Conservation (phyloP, 2,329 filamentous ascomycete genomes). For the Sphaceloma murrayae region DNA sequence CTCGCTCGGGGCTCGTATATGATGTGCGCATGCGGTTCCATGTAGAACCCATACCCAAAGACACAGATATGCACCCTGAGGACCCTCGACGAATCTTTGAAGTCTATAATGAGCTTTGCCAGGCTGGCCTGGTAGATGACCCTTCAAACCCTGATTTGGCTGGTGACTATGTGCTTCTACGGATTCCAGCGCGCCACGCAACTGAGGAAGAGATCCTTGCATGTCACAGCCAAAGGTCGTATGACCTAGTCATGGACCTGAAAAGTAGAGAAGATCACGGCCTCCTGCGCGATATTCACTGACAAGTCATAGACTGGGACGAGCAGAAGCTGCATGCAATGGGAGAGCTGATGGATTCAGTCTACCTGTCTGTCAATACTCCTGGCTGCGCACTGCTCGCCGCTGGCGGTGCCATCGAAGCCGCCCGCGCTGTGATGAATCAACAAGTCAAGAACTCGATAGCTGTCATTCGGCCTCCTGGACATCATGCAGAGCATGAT, state of each 20-base stretch:
- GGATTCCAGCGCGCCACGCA: conserved; percentile 70
- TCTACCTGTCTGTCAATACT: conserved; percentile 34
- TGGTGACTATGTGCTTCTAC: conserved; percentile 47
- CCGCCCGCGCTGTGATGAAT: conserved; percentile 78
- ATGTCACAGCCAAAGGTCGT: conserved; percentile 70
- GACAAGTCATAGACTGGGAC: conserved; percentile 33
- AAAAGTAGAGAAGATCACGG: not conserved
- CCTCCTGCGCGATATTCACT: conserved; percentile 18
- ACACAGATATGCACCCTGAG: conserved; percentile 77
- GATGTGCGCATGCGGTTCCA: conserved; percentile 95
- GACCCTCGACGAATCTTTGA: conserved; percentile 85
- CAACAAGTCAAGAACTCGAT: conserved; percentile 88
- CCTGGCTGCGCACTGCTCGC: conserved; percentile 67
- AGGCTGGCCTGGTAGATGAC: conserved; percentile 65
- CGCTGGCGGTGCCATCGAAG: conserved; percentile 89
- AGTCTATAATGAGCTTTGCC: conserved; percentile 82
- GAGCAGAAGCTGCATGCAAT: conserved; percentile 51
- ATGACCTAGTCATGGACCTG: conserved; percentile 54
- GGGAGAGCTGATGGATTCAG: conserved; percentile 43
- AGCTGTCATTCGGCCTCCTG: conserved; percentile 87
- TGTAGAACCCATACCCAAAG: conserved; percentile 53
- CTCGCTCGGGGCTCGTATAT: conserved; percentile 50
- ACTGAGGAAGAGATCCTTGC: conserved; percentile 69
- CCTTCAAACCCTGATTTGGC: conserved; percentile 43
- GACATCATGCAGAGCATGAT: conserved; percentile 85